phyloP scores from a whole-genome alignment of 305 asterid genomes.

The Fraxinus velutina region DNA sequence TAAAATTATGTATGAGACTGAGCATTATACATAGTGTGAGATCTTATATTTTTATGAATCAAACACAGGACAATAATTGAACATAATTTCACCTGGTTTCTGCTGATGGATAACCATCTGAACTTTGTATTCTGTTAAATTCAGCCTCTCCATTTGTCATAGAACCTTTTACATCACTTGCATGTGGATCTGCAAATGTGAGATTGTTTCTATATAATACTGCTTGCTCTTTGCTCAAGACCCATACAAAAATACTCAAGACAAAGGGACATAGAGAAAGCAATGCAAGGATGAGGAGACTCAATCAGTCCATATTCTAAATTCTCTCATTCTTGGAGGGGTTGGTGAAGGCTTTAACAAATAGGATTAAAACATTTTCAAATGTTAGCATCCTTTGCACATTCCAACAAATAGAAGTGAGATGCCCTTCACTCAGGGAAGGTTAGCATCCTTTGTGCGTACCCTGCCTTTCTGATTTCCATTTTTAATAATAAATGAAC shows the following conservation, averaged over 20 bases:
- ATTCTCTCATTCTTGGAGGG: neutral
- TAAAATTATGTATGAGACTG: neutral
- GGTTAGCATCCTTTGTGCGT: neutral
- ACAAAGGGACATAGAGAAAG: neutral
- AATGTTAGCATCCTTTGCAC: neutral
- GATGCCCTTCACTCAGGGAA: neutral
- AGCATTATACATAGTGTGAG: neutral
- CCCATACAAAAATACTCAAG: neutral
- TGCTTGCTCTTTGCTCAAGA: neutral
- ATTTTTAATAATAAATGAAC: neutral
- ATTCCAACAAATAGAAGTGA: neutral
- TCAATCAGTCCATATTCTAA: neutral
- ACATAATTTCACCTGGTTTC: conserved; percentile 46
- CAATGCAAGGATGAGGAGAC: neutral
- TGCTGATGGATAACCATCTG: conserved; percentile 40
- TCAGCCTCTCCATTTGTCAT: conserved; percentile 26
- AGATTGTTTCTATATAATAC: neutral
- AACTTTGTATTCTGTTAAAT: conserved; percentile 27
- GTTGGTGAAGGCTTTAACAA: neutral
- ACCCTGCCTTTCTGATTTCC: neutral
- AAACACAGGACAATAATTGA: neutral
- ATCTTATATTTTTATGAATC: neutral
- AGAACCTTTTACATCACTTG: conserved; percentile 31
- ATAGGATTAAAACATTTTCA: neutral
- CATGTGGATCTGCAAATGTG: conserved; percentile 30